Evolutionary conservation across 352 stramenopile genomes (phyloP).

Genomic region (Globisporangium acanthophoron): DNA sequence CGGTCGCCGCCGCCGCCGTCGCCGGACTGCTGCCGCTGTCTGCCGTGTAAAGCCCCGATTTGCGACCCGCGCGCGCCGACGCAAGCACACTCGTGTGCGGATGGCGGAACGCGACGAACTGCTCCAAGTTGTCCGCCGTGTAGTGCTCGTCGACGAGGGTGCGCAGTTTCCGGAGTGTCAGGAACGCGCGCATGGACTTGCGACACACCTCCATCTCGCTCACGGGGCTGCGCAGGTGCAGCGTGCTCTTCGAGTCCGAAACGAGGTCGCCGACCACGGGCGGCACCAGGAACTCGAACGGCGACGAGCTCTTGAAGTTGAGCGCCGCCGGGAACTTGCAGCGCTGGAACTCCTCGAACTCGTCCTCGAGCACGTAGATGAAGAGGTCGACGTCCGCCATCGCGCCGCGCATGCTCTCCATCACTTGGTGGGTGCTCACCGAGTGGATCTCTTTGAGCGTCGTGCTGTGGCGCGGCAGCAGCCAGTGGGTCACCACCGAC

Average conservation of each 20-base stretch:
- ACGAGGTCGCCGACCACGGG: constrained; percentile 13
- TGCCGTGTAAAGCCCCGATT: background rate
- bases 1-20: constrained; percentile 1
- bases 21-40: background rate
- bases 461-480: constrained; percentile 23
- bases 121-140: constrained; percentile 37
- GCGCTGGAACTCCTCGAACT: constrained; percentile 44
- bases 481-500: constrained; percentile 9
- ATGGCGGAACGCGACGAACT: constrained; percentile 52
- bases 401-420: constrained; percentile 77
- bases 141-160: constrained; percentile 43
- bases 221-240: constrained; percentile 40
- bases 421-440: constrained; percentile 60
- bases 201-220: constrained; percentile 73
- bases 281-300: constrained; percentile 64
- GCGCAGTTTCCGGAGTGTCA: constrained; percentile 51
- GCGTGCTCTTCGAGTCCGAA: constrained; percentile 22
- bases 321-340: constrained; percentile 42
- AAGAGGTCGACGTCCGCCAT: constrained; percentile 80
- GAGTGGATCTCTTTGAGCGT: constrained; percentile 56
- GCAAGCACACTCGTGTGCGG: constrained; percentile 48
- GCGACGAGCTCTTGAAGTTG: constrained; percentile 55
- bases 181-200: constrained; percentile 65
- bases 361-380: constrained; percentile 76
- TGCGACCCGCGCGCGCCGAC: constrained; percentile 10